phyloP scores from a whole-genome alignment of 2,329 filamentous ascomycete species.

The Aspergillus felis region DNA sequence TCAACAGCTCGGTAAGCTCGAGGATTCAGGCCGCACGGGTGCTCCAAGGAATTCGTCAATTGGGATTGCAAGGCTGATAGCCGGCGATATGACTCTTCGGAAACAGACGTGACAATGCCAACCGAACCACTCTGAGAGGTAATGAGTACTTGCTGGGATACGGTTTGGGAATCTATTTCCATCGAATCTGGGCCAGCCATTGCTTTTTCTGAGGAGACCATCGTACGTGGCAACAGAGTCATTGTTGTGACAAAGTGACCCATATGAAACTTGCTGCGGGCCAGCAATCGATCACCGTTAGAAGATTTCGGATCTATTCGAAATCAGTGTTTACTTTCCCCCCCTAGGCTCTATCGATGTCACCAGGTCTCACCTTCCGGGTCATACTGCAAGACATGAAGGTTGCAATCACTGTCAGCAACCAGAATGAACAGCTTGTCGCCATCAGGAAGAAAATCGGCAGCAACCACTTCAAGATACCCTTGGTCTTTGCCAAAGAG shows the following conservation, averaged over 20 bases:
- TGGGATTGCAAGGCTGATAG: slow-evolving; percentile 78
- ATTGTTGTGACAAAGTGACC: slow-evolving; percentile 74
- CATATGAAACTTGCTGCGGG: slow-evolving; percentile 81
- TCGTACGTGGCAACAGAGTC: slow-evolving; percentile 68
- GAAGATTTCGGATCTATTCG: slow-evolving; percentile 81
- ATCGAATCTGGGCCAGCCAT: slow-evolving; percentile 35
- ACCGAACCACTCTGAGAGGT: slow-evolving; percentile 73
- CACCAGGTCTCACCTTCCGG: slow-evolving; percentile 69
- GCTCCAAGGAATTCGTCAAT: slow-evolving; percentile 69
- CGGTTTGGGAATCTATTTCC: slow-evolving; percentile 31
- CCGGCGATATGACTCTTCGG: slow-evolving; percentile 77
- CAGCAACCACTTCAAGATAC: slow-evolving; percentile 71
- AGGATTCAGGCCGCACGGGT: slow-evolving; percentile 77
- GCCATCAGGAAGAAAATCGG: slow-evolving; percentile 84
- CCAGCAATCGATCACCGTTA: slow-evolving; percentile 80
- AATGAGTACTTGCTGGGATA: slow-evolving; percentile 59
- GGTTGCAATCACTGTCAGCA: slow-evolving; percentile 76
- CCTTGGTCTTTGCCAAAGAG: slow-evolving; percentile 84
- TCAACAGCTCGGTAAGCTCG: slow-evolving; percentile 66
- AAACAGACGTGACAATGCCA: slow-evolving; percentile 70
- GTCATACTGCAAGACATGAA: slow-evolving; percentile 90
- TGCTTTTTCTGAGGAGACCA: slow-evolving; percentile 42
- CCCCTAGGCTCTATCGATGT: neutral
- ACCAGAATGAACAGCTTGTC: slow-evolving; percentile 78
- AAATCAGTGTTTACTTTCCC: neutral